Conservation (phyloP, 129 eudicot species). For the Rutidosis leptorrhynchoides region DNA sequence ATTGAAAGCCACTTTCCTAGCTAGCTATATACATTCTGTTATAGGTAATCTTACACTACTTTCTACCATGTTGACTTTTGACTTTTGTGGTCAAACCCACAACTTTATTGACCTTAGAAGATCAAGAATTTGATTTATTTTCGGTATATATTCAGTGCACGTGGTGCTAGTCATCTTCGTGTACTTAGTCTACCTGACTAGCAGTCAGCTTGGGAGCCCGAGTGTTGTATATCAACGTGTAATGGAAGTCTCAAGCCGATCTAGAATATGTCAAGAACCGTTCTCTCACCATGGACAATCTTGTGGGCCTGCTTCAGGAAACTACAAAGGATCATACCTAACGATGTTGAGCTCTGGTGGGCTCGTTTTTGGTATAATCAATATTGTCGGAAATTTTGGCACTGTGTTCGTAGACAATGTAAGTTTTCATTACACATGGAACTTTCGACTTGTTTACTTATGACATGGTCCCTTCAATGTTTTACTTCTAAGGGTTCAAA, state of each 20-base stretch:
- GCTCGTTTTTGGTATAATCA: conserved; percentile 87
- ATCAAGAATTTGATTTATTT: not conserved
- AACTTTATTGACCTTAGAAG: conserved; percentile 15
- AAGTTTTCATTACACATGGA: conserved; percentile 23
- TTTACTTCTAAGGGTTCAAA: not conserved
- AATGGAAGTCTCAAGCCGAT: conserved; percentile 73
- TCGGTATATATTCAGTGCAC: conserved; percentile 53
- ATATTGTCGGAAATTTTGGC: conserved; percentile 94
- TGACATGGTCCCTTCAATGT: not conserved
- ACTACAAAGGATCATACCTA: conserved; percentile 76
- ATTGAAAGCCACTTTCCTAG: conserved; percentile 93
- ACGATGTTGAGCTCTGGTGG: conserved; percentile 99
- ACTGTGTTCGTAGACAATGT: conserved; percentile 97
- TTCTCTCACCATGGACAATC: conserved; percentile 70
- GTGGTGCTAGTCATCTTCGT: conserved; percentile 88
- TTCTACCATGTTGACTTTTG: not conserved
- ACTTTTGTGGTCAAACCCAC: not conserved
- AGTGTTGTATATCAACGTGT: conserved; percentile 57
- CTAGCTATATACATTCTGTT: conserved; percentile 97
- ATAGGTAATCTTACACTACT: conserved; percentile 45
- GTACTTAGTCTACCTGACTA: conserved; percentile 81
- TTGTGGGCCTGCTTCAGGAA: conserved; percentile 86
- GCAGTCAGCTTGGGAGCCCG: conserved; percentile 95
- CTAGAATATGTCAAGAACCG: conserved; percentile 78
- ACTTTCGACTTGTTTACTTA: not conserved